Base-by-base conservation (phyloP, 1,139 yeast species). In the Pichia sp. region DNA sequence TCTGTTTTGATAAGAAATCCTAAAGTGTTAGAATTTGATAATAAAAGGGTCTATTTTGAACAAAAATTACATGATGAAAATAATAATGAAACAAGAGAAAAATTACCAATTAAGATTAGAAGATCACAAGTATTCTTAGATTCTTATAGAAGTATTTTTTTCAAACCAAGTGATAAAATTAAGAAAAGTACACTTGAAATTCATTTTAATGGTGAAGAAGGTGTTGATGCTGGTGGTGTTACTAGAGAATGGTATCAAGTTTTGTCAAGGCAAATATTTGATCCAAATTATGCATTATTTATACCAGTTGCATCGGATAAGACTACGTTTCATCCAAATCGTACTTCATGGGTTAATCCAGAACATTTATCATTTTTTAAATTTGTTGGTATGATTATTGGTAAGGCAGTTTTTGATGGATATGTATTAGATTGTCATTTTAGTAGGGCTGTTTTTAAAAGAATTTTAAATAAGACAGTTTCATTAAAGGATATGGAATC, bases 231-330 rank as follows among this genome's bases (percentile, higher is more conserved):
- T 3, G 99, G 99, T 58, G 99, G 99, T 46, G 84, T 94, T 28
- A 88, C 97, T 0, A 75, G 98, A 61, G 99, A 94, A 66, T 94
- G 98, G 98, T 90, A 84, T 62, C 97, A 89, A 64, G 96, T 90
- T 8, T 69, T 94, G 50, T 84, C 97, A 0, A 74, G 97, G 53
- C 97, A 92, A 66, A 90, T 94, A 87, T 89, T 92, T 68, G 90
- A 92, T 63, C 96, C 98, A 0, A 96, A 89, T 61, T 90, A 90
- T 69, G 97, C 97, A 0, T 70, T 94, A 52, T 94, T 92, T 63
- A 75, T 86, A 0, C 97, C 98, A 0, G 96, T 89, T 46, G 88
- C 95, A 0, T 79, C 95, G 2, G 98, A 92, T 63, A 83, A 84
- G 53, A 88, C 96, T 0, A 89, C 97, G 0, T 92, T 89, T 75